phyloP scores from a whole-genome alignment of 768 basidiomycete genomes.

The Mycena crocata region DNA sequence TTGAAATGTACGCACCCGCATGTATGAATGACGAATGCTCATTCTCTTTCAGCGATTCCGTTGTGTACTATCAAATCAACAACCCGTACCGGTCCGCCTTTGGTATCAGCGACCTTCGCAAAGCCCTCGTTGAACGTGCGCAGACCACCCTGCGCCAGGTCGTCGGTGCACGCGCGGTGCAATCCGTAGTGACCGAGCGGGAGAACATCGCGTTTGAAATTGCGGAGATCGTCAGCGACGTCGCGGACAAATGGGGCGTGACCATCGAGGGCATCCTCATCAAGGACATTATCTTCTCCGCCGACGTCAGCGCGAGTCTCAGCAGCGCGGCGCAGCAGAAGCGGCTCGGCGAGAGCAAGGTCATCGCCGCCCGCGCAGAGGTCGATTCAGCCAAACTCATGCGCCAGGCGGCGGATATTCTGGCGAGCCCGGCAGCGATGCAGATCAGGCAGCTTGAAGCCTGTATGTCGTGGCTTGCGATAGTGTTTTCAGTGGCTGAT shows the following conservation, averaged over 20 bases:
- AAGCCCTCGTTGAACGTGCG: conserved; percentile 85
- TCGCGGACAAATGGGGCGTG: conserved; percentile 97
- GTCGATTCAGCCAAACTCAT: conserved; percentile 95
- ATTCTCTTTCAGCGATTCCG: conserved; percentile 74
- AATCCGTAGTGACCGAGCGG: conserved; percentile 95
- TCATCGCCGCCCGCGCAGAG: conserved; percentile 95
- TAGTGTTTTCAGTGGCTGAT: background rate
- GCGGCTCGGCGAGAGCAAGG: conserved; percentile 95
- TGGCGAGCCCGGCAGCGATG: conserved; percentile 96
- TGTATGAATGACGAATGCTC: conserved; percentile 7
- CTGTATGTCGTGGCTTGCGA: conserved; percentile 47
- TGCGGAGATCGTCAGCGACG: conserved; percentile 93
- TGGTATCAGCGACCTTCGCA: conserved; percentile 90
- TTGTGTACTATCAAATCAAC: conserved; percentile 92
- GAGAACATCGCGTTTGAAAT: conserved; percentile 97
- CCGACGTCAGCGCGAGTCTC: conserved; percentile 90
- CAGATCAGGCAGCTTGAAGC: conserved; percentile 98
- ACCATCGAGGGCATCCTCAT: conserved; percentile 96
- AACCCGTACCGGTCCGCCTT: conserved; percentile 95
- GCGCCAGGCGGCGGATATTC: conserved; percentile 96
- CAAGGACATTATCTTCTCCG: conserved; percentile 93
- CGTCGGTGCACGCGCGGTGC: conserved; percentile 94
- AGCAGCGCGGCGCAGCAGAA: conserved; percentile 98
- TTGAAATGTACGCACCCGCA: conserved; percentile 76
- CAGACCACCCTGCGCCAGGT: conserved; percentile 98